Conservation (phyloP, 139 green algal species). For the Yamagishiella unicocca region DNA sequence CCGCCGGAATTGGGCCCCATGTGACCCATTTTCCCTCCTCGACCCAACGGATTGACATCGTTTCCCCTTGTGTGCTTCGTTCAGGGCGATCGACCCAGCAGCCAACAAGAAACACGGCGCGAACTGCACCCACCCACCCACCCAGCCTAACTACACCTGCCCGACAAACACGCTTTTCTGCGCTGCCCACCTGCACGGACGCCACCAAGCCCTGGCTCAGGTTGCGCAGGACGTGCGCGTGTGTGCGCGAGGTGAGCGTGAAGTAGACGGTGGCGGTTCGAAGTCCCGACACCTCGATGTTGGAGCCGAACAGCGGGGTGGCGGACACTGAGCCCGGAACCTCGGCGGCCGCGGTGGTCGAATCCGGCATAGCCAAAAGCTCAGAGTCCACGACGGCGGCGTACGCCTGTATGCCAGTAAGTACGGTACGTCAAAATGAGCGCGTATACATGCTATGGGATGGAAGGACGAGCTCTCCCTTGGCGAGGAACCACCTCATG, state of each 20-base stretch:
- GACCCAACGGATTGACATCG: too few species aligned
- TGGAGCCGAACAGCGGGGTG: neutral
- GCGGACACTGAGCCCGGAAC: neutral
- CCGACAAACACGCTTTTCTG: too few species aligned
- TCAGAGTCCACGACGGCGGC: neutral
- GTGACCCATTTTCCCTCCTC: too few species aligned
- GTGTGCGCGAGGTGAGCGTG: neutral
- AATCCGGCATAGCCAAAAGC: neutral
- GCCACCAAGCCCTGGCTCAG: constrained; percentile 4
- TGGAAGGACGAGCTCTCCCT: too few species aligned
- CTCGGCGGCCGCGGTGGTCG: neutral
- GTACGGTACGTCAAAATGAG: neutral
- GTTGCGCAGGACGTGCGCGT: constrained; percentile 21
- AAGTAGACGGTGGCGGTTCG: neutral
- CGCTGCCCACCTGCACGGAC: neutral
- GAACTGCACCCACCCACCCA: too few species aligned
- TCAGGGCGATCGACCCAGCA: too few species aligned
- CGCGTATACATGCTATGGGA: too few species aligned
- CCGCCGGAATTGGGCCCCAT: too few species aligned
- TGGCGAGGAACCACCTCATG: too few species aligned
- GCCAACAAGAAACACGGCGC: too few species aligned
- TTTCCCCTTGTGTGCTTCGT: too few species aligned
- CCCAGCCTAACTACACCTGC: too few species aligned
- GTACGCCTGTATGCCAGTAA: neutral
- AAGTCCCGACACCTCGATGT: neutral